Evolutionary conservation across 768 basidiomycete genomes (phyloP).

Genomic region (Rhizopogon vesiculosus): DNA sequence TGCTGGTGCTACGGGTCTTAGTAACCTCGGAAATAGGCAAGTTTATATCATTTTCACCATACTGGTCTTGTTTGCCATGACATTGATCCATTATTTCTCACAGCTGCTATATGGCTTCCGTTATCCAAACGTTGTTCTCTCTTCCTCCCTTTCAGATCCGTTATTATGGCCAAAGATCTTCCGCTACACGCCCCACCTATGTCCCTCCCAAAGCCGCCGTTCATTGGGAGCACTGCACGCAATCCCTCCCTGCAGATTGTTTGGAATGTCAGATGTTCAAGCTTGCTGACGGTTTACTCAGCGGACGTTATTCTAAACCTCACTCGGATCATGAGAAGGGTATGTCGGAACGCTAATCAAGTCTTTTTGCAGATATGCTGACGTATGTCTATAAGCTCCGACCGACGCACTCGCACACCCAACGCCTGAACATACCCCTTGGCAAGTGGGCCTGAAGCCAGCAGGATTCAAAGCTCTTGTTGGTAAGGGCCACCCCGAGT

Average conservation of each 20-base stretch:
- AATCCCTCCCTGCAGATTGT: conserved; percentile 72
- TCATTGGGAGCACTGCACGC: conserved; percentile 63
- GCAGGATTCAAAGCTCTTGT: conserved; percentile 83
- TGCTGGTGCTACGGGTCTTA: conserved; percentile 80
- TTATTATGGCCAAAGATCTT: conserved; percentile 42
- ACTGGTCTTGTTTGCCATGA: neutral
- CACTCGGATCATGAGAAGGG: conserved; percentile 30
- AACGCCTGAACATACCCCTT: conserved; percentile 18
- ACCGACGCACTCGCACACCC: conserved; percentile 30
- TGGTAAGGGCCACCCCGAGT: conserved; percentile 91
- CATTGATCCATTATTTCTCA: neutral
- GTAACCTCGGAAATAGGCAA: conserved; percentile 89
- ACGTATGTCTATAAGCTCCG: conserved; percentile 11
- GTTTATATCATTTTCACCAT: neutral
- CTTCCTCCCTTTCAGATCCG: conserved; percentile 71
- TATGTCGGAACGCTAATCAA: neutral
- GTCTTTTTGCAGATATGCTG: conserved; percentile 12
- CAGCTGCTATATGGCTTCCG: conserved; percentile 97
- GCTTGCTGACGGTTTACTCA: conserved; percentile 86
- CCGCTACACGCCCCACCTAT: conserved; percentile 6
- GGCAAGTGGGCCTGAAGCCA: conserved; percentile 81
- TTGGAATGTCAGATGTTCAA: conserved; percentile 96
- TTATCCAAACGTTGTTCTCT: conserved; percentile 82
- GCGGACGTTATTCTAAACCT: conserved; percentile 82
- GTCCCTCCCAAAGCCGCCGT: conserved; percentile 28